These are phyloP conservation scores for Ilex paraguariensis DNA, from an alignment of 305 asterid genomes.

Conservation along the genomic window DNA sequence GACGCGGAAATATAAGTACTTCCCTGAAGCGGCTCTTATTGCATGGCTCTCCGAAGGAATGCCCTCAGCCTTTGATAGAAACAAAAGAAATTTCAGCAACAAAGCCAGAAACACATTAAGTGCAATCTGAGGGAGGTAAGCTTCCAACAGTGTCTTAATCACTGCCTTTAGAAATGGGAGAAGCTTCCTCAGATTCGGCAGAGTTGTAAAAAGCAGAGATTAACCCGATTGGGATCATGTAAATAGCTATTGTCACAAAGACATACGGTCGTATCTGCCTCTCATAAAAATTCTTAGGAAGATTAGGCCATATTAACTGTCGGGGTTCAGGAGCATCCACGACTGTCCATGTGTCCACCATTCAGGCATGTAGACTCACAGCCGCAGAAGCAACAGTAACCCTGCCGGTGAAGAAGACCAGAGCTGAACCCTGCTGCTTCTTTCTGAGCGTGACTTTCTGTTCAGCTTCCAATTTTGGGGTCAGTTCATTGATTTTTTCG, in stretches of 20 bases:
- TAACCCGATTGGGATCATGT: constrained; percentile 78
- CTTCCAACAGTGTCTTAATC: constrained; percentile 67
- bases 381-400: constrained; percentile 78
- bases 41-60: constrained; percentile 74
- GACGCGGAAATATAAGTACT: constrained; percentile 74
- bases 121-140: constrained; percentile 87
- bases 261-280: constrained; percentile 54
- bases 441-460: constrained; percentile 68
- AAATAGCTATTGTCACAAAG: constrained; percentile 78
- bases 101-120: constrained; percentile 74
- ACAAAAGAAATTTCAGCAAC: constrained; percentile 62
- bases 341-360: constrained; percentile 75
- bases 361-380: constrained; percentile 67
- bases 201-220: constrained; percentile 85
- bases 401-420: constrained; percentile 70
- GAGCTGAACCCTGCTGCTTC: constrained; percentile 64
- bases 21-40: constrained; percentile 84
- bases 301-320: constrained; percentile 68
- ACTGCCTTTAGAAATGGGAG: constrained; percentile 61
- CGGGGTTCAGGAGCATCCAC: constrained; percentile 73
- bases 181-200: constrained; percentile 60
- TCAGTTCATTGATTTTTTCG: constrained; percentile 55
- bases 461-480: constrained; percentile 57
- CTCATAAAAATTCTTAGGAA: constrained; percentile 43
- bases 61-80: constrained; percentile 84